Base-by-base conservation (phyloP, 805 yeast species). In the Starmerella scarabaei region DNA sequence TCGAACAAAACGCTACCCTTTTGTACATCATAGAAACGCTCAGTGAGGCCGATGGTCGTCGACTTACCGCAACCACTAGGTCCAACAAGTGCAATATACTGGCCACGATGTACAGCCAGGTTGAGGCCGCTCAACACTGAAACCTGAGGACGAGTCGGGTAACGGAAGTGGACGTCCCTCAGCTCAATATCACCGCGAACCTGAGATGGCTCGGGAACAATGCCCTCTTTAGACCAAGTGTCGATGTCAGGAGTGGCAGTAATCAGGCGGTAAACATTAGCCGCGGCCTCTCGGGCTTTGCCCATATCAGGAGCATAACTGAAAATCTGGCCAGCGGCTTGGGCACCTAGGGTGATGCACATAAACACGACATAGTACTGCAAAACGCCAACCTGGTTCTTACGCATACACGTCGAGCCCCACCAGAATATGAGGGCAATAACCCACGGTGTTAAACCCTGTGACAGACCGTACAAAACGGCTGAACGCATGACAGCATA, bases 11-110 rank as follows among this genome's bases (percentile, higher is more conserved):
- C 71, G 37, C 60, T 52, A 8, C 80, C 80, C 8, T 57, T 41
- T 40, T 64, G 59, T 5, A 72, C 64, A 42, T 69, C 66, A 52
- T 73, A 73, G 38, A 72, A 69, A 18, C 77, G 58, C 46, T 74
- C 66, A 30, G 38, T 40, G 34, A 72, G 59, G 1, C 73, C 59
- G 16, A 77, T 75, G 28, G 76, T 65, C 2, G 80, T 74, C 5
- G 73, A 66, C 52, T 73, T 73, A 16, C 80, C 80, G 43, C 75
- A 69, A 1, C 80, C 80, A 2, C 76, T 70, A 1, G 78, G 69
- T 2, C 79, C 80, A 5, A 88, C 77, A 3, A 88, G 60, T 38
- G 76, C 91, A 12, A 77, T 75, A 28, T 72, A 60, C 42, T 66
- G 61, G 2, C 72, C 69, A 7, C 67, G 55, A n/a, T 66, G 57